Evolutionary conservation across 345 rosid genomes (phyloP).

Genomic region (Pugionium dolabratum): DNA sequence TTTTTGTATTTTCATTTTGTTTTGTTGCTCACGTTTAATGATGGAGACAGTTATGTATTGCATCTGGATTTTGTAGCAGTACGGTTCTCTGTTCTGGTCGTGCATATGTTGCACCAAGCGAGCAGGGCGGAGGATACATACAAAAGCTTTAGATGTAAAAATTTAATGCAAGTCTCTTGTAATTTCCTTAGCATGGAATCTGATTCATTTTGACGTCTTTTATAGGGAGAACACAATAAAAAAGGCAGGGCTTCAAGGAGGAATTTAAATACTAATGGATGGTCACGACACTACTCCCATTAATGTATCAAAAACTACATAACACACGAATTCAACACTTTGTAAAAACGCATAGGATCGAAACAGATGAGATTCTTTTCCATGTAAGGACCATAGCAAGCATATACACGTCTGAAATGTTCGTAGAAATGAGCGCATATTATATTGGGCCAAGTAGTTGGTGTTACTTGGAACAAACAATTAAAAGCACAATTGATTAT

Average conservation of each 20-base stretch:
- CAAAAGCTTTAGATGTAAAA: constrained; percentile 10
- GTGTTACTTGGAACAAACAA: constrained; percentile 23
- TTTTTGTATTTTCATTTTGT: not conserved
- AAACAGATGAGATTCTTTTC: not conserved
- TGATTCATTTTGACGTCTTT: constrained; percentile 14
- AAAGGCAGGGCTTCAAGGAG: constrained; percentile 23
- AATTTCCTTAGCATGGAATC: constrained; percentile 11
- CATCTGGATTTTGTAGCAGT: constrained; percentile 21
- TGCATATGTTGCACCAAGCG: constrained; percentile 15
- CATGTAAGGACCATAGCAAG: not conserved
- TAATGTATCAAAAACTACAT: constrained; percentile 4
- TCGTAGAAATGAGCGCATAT: constrained; percentile 19
- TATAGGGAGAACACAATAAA: constrained; percentile 16
- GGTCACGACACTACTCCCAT: not conserved
- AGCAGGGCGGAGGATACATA: constrained; percentile 2
- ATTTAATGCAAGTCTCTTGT: constrained; percentile 2
- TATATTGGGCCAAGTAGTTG: constrained; percentile 23
- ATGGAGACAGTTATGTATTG: constrained; percentile 4
- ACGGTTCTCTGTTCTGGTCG: not conserved
- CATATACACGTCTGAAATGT: constrained; percentile 21
- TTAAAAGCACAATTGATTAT: not conserved
- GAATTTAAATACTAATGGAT: constrained; percentile 3
- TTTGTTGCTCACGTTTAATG: not conserved
- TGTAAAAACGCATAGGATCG: not conserved
- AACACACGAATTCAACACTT: constrained; percentile 11